These are phyloP conservation scores for Sphagnum contortum DNA, from an alignment of 225 moss, liverwort and hornwort species.

Conservation along the genomic window DNA sequence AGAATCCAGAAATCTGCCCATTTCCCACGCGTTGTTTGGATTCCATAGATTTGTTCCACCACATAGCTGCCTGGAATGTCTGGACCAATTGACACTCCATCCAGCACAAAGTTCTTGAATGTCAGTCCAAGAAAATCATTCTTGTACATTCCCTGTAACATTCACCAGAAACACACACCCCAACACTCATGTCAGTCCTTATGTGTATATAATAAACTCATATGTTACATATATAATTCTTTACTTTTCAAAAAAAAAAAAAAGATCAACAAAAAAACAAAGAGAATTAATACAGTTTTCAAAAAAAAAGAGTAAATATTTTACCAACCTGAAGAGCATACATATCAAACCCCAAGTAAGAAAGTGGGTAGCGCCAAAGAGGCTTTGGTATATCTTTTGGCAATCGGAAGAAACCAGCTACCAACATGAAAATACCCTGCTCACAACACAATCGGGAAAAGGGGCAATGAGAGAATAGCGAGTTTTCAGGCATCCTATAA, in stretches of 20 bases:
- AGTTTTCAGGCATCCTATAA: too few species aligned
- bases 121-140: slow-evolving; percentile 67
- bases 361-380: slow-evolving; percentile 62
- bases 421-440: slow-evolving; percentile 81
- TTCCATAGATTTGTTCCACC: slow-evolving; percentile 47
- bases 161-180: background rate
- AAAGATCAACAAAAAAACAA: background rate
- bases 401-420: slow-evolving; percentile 57
- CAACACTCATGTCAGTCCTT: background rate
- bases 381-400: slow-evolving; percentile 52
- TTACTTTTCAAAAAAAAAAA: background rate
- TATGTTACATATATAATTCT: background rate
- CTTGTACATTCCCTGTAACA: slow-evolving; percentile 57
- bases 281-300: background rate
- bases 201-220: too few species aligned
- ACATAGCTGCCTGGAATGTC: slow-evolving; percentile 59
- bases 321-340: slow-evolving; percentile 52
- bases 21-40: slow-evolving; percentile 28
- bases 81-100: slow-evolving; percentile 29
- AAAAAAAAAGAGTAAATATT: background rate
- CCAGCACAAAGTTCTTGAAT: slow-evolving; percentile 38
- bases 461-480: background rate
- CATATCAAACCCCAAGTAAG: slow-evolving; percentile 62
- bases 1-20: slow-evolving; percentile 62
- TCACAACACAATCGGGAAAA: background rate